Evolutionary conservation across 2,329 filamentous ascomycete species (phyloP), one percentile per base, ranked within the genome.

Genomic region (Penicillium concentricum): DNA sequence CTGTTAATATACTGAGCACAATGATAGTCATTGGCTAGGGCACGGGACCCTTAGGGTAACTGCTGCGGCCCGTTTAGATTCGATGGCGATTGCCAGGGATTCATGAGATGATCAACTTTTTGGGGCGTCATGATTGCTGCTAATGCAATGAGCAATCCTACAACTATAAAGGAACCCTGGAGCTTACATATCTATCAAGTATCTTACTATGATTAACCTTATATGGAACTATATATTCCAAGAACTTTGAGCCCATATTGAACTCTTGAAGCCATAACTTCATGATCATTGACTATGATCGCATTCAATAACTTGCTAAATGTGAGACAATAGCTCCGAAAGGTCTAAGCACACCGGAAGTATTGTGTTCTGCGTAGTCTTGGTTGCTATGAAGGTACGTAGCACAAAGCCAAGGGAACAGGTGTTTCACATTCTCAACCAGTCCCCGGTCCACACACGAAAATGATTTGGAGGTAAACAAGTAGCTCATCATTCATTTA

Each of bases 391-490:
- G 34, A 22, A 18, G 15, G 15, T 10, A 43, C 39, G 62, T 66
- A 53, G 55, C 50, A 66, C 64, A 60, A 55, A 20, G 18, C 47
- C 47, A 63, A 62, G 52, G 41, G 15, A 34, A 45, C 37, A 51
- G 35, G 37, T 37, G 45, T 54, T 48, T 18, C 43, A 38, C 41
- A 37, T 58, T 61, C 60, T 12, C 52, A 62, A 60, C 44, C 32
- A 52, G 51, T 49, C 12, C 42, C 44, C 24, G 18, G 20, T 18
- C 42, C 43, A 35, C 38, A 54, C 42, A 56, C 50, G 24, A 42
- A 28, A 58, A 48, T 53, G 22, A 41, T 16, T 30, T 18, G 24
- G 3, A 9, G 10, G 22, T 51, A 20, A 44, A 35, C 4, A 30
- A 6, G 3, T 3, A 24, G 10, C 2, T 32, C 6, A 13, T 20